phyloP scores from a whole-genome alignment of 2,329 filamentous ascomycete species.

The Colletotrichum sp. region DNA sequence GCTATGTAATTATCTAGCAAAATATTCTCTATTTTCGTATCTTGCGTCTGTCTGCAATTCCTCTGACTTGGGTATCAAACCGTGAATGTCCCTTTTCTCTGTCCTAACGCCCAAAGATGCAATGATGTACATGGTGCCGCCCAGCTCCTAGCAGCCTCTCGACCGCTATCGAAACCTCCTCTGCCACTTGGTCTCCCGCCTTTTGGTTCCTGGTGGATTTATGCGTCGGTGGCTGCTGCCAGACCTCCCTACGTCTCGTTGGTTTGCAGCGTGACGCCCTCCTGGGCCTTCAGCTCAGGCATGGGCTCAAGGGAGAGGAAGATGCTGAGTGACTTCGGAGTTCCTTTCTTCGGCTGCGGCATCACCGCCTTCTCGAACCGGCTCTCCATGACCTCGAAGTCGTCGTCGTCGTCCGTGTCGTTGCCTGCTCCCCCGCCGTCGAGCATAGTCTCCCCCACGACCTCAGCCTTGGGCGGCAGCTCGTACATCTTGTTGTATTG shows the following conservation, averaged over 20 bases:
- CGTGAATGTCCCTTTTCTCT: not conserved
- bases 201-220: not conserved
- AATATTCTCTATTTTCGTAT: not conserved
- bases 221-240: not conserved
- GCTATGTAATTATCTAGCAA: not conserved
- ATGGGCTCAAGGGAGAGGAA: slow-evolving; percentile 62
- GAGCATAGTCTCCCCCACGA: slow-evolving; percentile 51
- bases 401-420: slow-evolving; percentile 38
- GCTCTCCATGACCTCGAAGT: slow-evolving; percentile 64
- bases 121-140: not conserved
- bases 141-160: not conserved
- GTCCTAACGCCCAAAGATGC: slow-evolving; percentile 1
- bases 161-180: not conserved
- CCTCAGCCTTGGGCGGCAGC: slow-evolving; percentile 38
- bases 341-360: slow-evolving; percentile 48
- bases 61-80: slow-evolving; percentile 13
- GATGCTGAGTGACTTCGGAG: slow-evolving; percentile 61
- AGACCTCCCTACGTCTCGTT: slow-evolving; percentile 35
- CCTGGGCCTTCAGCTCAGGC: slow-evolving; percentile 57
- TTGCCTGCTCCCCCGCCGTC: slow-evolving; percentile 27
- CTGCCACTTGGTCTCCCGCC: not conserved
- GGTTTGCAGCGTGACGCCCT: slow-evolving; percentile 53
- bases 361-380: slow-evolving; percentile 60
- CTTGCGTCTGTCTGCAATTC: not conserved
- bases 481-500: slow-evolving; percentile 65